Conservation (phyloP, 495 filamentous ascomycete species). For the Xylaria grammica region DNA sequence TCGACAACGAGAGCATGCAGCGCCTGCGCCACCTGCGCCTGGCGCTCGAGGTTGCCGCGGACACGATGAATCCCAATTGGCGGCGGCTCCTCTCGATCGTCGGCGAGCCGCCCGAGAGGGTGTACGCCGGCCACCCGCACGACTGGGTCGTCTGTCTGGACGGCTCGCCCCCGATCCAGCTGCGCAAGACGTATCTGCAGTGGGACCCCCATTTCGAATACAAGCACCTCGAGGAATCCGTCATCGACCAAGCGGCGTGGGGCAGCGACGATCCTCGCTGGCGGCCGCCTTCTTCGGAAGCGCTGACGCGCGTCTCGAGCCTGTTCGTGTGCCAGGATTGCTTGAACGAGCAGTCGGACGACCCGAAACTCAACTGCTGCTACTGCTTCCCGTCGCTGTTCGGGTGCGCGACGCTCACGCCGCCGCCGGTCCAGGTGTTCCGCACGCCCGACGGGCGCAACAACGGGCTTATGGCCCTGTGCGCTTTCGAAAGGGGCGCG, state of each 20-base stretch:
- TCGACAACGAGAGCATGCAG: conserved; percentile 34
- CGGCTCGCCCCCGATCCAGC: conserved; percentile 29
- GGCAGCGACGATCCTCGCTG: conserved; percentile 36
- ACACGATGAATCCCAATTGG: conserved; percentile 43
- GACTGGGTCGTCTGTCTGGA: conserved; percentile 30
- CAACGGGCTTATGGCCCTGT: conserved; percentile 33
- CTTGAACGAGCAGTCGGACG: conserved; percentile 33
- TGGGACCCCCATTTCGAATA: conserved; percentile 31
- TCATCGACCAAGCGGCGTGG: conserved; percentile 36
- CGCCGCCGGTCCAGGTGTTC: conserved; percentile 35
- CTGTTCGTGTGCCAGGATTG: conserved; percentile 31
- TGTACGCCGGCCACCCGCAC: conserved; percentile 38
- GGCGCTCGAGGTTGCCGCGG: conserved; percentile 41
- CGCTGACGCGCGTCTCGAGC: background rate
- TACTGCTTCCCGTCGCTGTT: conserved; percentile 35
- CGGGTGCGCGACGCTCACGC: conserved; percentile 18
- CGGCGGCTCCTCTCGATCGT: conserved; percentile 32
- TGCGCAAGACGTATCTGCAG: conserved; percentile 36
- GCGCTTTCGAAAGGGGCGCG: conserved; percentile 31
- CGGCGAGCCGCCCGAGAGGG: conserved; percentile 14
- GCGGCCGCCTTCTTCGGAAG: background rate
- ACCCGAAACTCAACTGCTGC: conserved; percentile 32
- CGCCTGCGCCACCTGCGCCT: conserved; percentile 29
- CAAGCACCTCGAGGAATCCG: conserved; percentile 31
- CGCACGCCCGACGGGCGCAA: conserved; percentile 36